Evolutionary conservation across 2,329 filamentous ascomycete genomes (phyloP), one percentile per base, ranked within the genome.

Genomic region (Xylariaceae sp.): DNA sequence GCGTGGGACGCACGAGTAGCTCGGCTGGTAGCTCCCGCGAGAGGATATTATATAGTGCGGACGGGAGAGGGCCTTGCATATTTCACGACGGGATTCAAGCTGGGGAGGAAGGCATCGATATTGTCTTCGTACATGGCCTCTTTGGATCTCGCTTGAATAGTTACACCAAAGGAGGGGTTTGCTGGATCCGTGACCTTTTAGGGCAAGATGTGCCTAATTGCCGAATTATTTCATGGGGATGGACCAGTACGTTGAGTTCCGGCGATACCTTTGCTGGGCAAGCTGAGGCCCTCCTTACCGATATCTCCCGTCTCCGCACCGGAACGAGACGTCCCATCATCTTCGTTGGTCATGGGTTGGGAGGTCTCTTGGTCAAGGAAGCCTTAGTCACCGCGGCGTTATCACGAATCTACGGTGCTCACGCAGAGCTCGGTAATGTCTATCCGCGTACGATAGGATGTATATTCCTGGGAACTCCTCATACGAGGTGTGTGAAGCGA

Each of bases 371-470:
- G 6, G 54, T 71, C 44, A 71, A 71, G 45, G 69, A 71, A 51
- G 67, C 69, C 12, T 52, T 71, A 40, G 67, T 68, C 50, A 68
- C 65, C 6, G 69, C 69, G 4, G 69, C 67, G 7, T 60, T 71
- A 41, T 71, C 69, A 17, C 63, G 69, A 40, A 70, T 71, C 19
- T 71, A 70, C 50, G 68, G 68, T 34, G 59, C 67, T 23, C 69
- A 71, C 36, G 63, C 66, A n/a, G 68, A 71, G 49, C 56, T 71
- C 23, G 65, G 68, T 36, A 71, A 71, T 40, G 64, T 71, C 3
- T 71, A 71, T 26, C 69, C 69, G 7, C 62, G 64, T n/a, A 71
- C 69, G 8, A 56, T 71, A 36, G 69, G 69, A 29, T 69, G 68
- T 36, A 62, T 71, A 19, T 71, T 71, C 46, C 46, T 71, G 7